Conservation (phyloP, 345 rosid genomes). For the Eucalyptus cloeziana region DNA sequence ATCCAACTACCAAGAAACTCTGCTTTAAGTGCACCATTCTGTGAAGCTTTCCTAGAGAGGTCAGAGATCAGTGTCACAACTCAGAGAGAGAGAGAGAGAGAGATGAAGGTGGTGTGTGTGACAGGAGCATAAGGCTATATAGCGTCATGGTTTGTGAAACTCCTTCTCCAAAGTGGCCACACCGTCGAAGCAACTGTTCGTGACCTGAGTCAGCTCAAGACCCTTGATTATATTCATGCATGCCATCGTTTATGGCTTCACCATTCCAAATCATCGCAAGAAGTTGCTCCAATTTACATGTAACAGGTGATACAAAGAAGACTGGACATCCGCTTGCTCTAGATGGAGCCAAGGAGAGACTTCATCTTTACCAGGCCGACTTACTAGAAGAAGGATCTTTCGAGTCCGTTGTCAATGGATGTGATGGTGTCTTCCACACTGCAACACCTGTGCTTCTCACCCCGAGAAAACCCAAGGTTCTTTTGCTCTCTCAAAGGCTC, state of each 20-base stretch:
- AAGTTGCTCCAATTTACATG: not conserved
- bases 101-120: conserved; percentile 15
- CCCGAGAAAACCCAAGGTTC: conserved; percentile 24
- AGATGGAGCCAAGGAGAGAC: conserved; percentile 23
- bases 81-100: not conserved
- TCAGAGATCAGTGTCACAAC: not conserved
- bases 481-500: not conserved
- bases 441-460: conserved; percentile 33
- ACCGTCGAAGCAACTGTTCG: conserved; percentile 30
- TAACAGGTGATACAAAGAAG: conserved; percentile 15
- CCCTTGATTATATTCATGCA: not conserved
- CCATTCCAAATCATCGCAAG: not conserved
- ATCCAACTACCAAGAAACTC: not conserved
- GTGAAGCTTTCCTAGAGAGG: not conserved
- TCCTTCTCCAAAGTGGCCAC: conserved; percentile 28
- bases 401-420: conserved; percentile 10
- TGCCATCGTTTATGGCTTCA: not conserved
- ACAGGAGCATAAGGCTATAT: conserved; percentile 30
- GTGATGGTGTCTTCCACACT: conserved; percentile 17
- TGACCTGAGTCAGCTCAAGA: not conserved
- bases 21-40: not conserved
- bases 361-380: conserved; percentile 13
- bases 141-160: conserved; percentile 29
- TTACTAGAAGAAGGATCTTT: conserved; percentile 16
- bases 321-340: conserved; percentile 11